Base-by-base conservation (phyloP, 2,329 filamentous ascomycete genomes). In the Albophoma yamanashiensis region DNA sequence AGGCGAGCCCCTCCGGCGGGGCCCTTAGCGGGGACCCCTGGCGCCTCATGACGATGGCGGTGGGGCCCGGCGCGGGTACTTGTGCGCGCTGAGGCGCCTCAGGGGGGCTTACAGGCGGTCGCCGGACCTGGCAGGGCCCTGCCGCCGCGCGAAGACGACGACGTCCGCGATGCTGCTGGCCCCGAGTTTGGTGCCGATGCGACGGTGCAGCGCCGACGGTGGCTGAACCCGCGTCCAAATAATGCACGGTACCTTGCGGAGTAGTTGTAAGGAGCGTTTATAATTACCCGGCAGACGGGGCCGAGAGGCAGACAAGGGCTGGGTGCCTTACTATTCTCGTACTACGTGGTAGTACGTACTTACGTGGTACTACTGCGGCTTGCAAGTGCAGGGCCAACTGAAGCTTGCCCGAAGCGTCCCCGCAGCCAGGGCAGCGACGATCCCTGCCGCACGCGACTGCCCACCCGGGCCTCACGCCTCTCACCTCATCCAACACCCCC, bases 401-500 rank as follows among this genome's bases (percentile, higher is more conserved):
- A 11, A 36, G 34, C 34, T 36, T 4, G 22, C 22, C 39, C 42
- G 27, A 31, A 36, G 50, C 56, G 55, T 42, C 55, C 25, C 39
- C 38, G 31, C 57, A 57, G 59, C 60, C 62, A 31, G 27, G 27
- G 27, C 27, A 55, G 63, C 55, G 63, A 62, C 63, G 63, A 64
- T 64, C 63, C 63, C 62, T 64, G 59, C 63, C 63, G 52, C 63
- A 63, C 62, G 55, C 62, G 62, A 64, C 61, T 58, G 61, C 56
- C 62, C 59, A 53, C 59, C 36, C 55, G 17, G 47, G 27, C 47
- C 27, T 52, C 27, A 20, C 34, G 27, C 27, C 27, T 31, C 27
- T 31, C 27, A 31, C 45, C 25, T 50, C 45, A 11, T 50, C 45
- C 14, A 50, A 50, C 45, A 5, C 36, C 4, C 12, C 12, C 9